Evolutionary conservation across 1,139 yeast species (phyloP), one percentile per base, ranked within the genome.

Genomic region (Hansenula lynferdii): DNA sequence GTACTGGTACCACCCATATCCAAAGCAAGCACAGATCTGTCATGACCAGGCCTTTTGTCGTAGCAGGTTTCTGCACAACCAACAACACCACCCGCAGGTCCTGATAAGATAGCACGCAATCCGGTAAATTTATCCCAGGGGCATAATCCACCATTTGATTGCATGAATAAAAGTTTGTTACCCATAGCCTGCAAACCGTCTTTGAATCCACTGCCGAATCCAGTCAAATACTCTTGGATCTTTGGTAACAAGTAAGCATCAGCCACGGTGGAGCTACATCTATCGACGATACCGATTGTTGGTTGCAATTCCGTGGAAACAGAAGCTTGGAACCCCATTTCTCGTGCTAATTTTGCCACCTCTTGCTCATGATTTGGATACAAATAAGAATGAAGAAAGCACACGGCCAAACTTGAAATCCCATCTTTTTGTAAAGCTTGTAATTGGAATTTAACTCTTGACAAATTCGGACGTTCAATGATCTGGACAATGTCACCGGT

Each of bases 171-270:
- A 33, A 70, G 64, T 39, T 51, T 57, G 8, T n/a, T n/a, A n/a
- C n/a, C n/a, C n/a, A n/a, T n/a, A n/a, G 67, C 59, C 15, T 49
- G 38, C 6, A 43, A 33, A 14, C 49, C 57, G 2, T 77, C 77
- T 33, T 62, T 62, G 47, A 84, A 68, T 2, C 92, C 92, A 5
- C 68, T 54, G 36, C 78, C 74, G 51, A 85, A 81, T 16, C 79
- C 74, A 25, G 67, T 58, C 31, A 84, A 64, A 54, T 84, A 84
- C 25, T 74, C 67, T 42, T 74, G 68, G 35, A 84, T 79, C 36
- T 79, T 83, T 2, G 94, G 94, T 3, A 90, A 81, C 42, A 85
- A 61, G 54, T 84, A 84, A 1, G 92, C 86, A 60, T 85, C 92
- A 1, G 85, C 87, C 15, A 79, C 75, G 4, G 86, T 71, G 14